Conservation (phyloP, 306 rosid species). For the Pterocarpus santalinus region DNA sequence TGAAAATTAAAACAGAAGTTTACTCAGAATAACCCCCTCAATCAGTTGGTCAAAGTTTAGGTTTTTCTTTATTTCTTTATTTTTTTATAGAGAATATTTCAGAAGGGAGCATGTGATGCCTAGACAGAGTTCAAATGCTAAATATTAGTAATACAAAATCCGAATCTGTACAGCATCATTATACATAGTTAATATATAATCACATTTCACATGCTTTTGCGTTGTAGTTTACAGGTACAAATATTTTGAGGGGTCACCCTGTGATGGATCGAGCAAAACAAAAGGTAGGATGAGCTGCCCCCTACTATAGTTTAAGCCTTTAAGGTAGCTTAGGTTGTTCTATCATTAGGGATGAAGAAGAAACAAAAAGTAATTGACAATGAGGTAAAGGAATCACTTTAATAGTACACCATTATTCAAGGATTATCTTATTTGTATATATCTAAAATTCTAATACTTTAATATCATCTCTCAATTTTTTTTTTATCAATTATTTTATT, state of each 20-base stretch:
- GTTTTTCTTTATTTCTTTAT: neutral
- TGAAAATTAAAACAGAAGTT: neutral
- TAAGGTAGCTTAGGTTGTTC: conserved; percentile 10
- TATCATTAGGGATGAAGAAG: neutral
- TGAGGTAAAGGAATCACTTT: conserved; percentile 19
- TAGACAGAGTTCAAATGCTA: neutral
- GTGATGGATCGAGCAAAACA: neutral
- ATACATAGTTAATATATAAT: neutral
- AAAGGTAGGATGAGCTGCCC: neutral
- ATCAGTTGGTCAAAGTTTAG: neutral
- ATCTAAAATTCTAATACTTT: too few species aligned
- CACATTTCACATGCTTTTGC: conserved; percentile 19
- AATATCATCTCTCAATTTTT: too few species aligned
- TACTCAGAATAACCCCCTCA: conserved; percentile 13
- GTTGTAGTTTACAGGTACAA: neutral
- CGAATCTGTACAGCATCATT: neutral
- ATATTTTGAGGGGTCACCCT: neutral
- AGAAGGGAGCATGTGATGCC: neutral
- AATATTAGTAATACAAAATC: neutral
- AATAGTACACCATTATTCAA: conserved; percentile 37
- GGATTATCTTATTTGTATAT: too few species aligned
- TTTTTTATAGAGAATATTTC: neutral
- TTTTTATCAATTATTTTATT: too few species aligned
- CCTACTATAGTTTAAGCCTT: neutral
- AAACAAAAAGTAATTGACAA: conserved; percentile 37